A percentile compares a stretch with the other conserved stretches of the same genome.
phyloP scores from a whole-genome alignment of 164 flowering plant genomes.

The Tetracentron sinense region DNA sequence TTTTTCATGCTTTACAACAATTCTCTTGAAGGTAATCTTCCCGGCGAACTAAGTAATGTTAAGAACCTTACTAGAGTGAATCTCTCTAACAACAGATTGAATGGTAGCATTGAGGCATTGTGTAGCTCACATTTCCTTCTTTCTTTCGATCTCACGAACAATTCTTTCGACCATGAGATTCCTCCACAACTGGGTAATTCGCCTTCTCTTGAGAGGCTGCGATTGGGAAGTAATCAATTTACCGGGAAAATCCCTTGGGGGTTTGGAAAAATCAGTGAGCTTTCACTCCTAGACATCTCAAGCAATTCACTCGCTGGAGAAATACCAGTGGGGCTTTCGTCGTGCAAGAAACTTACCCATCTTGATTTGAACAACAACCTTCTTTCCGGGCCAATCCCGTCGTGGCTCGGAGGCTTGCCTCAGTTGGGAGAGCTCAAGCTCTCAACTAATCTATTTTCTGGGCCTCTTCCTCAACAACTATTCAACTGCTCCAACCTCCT shows the following conservation, averaged over 20 bases:
- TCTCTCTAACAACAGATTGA: slow-evolving; percentile 70
- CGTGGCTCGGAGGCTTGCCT: slow-evolving; percentile 77
- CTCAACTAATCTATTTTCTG: slow-evolving; percentile 54
- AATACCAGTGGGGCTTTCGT: slow-evolving; percentile 65
- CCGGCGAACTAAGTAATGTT: slow-evolving; percentile 41
- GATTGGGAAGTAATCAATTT: slow-evolving; percentile 68
- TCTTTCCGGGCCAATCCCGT: slow-evolving; percentile 64
- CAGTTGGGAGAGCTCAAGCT: slow-evolving; percentile 82
- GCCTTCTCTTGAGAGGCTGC: slow-evolving; percentile 57
- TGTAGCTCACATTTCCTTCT: slow-evolving; percentile 60
- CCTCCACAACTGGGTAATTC: slow-evolving; percentile 75
- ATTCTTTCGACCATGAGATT: slow-evolving; percentile 56
- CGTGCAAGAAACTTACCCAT: slow-evolving; percentile 68
- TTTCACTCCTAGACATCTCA: slow-evolving; percentile 75
- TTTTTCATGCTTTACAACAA: slow-evolving; percentile 91
- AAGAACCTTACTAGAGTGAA: slow-evolving; percentile 76
- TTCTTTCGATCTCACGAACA: slow-evolving; percentile 83
- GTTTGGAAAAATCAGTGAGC: slow-evolving; percentile 49
- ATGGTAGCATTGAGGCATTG: slow-evolving; percentile 68
- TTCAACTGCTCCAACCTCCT: slow-evolving; percentile 70
- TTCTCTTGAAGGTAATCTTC: slow-evolving; percentile 77
- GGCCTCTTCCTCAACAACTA: slow-evolving; percentile 60
- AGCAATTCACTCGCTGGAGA: slow-evolving; percentile 62
- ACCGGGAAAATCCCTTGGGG: slow-evolving; percentile 59
- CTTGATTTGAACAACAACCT: slow-evolving; percentile 72